Conservation (phyloP, 495 filamentous ascomycete genomes). For the Friedmanniomyces simplex region DNA sequence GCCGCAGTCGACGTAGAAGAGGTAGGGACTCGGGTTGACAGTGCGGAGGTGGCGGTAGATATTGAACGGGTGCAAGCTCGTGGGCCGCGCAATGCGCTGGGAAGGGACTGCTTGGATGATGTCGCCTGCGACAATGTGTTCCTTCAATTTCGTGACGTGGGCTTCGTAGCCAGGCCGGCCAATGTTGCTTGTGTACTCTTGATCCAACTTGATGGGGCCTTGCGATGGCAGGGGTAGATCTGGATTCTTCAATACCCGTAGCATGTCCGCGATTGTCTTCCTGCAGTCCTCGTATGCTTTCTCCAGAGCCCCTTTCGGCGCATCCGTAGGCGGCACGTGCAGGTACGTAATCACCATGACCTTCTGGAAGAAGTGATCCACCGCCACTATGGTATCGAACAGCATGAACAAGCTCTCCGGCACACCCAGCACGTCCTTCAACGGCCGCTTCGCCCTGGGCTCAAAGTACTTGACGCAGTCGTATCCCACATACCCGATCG, state of each 20-base stretch:
- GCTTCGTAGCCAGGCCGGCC: conserved; percentile 76
- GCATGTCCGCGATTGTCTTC: conserved; percentile 49
- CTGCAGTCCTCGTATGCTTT: conserved; percentile 58
- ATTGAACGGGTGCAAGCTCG: conserved; percentile 89
- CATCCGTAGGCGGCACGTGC: conserved; percentile 42
- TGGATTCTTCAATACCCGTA: conserved; percentile 56
- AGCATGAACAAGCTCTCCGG: conserved; percentile 97
- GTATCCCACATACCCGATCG: conserved; percentile 92
- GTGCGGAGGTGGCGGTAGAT: conserved; percentile 93
- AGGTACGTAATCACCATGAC: conserved; percentile 91
- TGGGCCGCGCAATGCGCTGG: conserved; percentile 82
- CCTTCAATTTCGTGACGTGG: conserved; percentile 71
- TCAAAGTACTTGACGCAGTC: conserved; percentile 98
- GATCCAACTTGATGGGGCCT: conserved; percentile 55
- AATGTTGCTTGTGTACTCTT: conserved; percentile 88
- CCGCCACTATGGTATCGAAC: conserved; percentile 88
- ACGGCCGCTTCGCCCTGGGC: conserved; percentile 72
- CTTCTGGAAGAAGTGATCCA: conserved; percentile 87
- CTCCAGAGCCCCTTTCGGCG: conserved; percentile 27
- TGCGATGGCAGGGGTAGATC: conserved; percentile 71
- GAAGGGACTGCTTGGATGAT: conserved; percentile 97
- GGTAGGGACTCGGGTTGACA: conserved; percentile 90
- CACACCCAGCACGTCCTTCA: conserved; percentile 78
- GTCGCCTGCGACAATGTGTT: conserved; percentile 80
- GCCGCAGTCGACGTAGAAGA: conserved; percentile 92